Evolutionary conservation across 2,329 filamentous ascomycete species (phyloP).

Genomic region (Westerdykella sp.): DNA sequence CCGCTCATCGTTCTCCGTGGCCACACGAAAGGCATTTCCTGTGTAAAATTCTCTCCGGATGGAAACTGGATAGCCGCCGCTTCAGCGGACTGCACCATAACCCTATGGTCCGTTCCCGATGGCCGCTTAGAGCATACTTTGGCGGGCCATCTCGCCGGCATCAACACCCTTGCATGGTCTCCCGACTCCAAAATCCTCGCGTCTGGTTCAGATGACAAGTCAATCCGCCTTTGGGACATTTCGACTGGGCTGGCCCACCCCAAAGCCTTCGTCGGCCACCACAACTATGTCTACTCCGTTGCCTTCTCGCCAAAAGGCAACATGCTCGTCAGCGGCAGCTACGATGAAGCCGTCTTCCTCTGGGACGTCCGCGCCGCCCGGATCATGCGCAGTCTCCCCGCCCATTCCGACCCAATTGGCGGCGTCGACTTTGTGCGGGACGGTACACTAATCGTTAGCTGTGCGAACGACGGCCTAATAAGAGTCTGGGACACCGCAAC

Average conservation of each 20-base stretch:
- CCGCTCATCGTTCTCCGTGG: constrained; percentile 66
- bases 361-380: constrained; percentile 90
- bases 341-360: constrained; percentile 93
- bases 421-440: constrained; percentile 91
- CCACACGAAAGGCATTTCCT: constrained; percentile 72
- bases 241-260: constrained; percentile 54
- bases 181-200: constrained; percentile 83
- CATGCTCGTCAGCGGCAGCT: constrained; percentile 89
- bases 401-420: constrained; percentile 89
- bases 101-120: constrained; percentile 78
- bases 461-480: constrained; percentile 69
- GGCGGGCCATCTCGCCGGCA: constrained; percentile 85
- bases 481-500: constrained; percentile 95
- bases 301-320: constrained; percentile 98
- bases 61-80: constrained; percentile 83
- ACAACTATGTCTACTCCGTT: constrained; percentile 92
- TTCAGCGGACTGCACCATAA: constrained; percentile 79
- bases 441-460: constrained; percentile 86
- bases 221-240: constrained; percentile 84
- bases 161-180: constrained; percentile 90
- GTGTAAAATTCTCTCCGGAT: constrained; percentile 86
- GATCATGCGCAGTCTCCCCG: constrained; percentile 84
- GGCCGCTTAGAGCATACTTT: constrained; percentile 80
- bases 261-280: constrained; percentile 69
- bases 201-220: constrained; percentile 92